Percentiles rank a stretch among this genome's conserved stretches.
Evolutionary conservation across 2,329 filamentous ascomycete genomes (phyloP).

Genomic region (Aspergillus japonicus): DNA sequence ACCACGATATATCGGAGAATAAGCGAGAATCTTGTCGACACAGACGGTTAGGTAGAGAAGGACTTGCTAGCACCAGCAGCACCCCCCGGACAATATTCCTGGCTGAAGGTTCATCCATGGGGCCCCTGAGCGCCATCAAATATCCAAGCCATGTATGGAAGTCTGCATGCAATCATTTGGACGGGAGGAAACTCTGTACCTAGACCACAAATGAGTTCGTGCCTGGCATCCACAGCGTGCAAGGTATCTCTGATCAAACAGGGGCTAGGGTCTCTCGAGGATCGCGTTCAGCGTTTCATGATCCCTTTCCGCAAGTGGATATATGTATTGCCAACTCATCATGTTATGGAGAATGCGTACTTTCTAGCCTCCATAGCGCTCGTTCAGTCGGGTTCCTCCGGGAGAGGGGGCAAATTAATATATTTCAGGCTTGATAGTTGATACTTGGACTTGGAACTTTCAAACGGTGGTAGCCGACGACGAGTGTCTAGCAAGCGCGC

Average conservation of each 20-base stretch:
- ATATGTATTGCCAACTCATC: conserved; percentile 13
- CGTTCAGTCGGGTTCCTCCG: conserved; percentile 2
- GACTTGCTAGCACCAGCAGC: neutral
- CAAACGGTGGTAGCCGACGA: neutral
- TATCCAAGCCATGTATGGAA: conserved; percentile 5
- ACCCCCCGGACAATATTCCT: conserved; percentile 11
- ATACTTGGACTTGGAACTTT: neutral
- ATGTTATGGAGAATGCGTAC: conserved; percentile 4
- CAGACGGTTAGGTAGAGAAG: neutral
- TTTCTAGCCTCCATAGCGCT: conserved; percentile 10
- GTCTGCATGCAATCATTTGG: neutral
- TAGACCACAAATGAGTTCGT: conserved; percentile 17
- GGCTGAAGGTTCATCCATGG: conserved; percentile 3
- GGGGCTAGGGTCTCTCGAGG: conserved; percentile 7
- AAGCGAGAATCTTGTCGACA: conserved; percentile 14
- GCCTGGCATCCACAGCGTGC: conserved; percentile 16
- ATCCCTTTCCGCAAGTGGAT: conserved; percentile 2
- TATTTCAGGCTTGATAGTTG: neutral
- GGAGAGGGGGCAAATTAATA: neutral
- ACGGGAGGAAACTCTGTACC: neutral
- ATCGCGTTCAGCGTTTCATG: conserved; percentile 15
- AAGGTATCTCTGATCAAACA: conserved; percentile 8
- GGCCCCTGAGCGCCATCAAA: conserved; percentile 4
- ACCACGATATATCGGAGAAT: conserved; percentile 20
- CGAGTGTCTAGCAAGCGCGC: neutral